Conservation (phyloP, 2,329 filamentous ascomycete species). For the Achaetomium macrosporum region DNA sequence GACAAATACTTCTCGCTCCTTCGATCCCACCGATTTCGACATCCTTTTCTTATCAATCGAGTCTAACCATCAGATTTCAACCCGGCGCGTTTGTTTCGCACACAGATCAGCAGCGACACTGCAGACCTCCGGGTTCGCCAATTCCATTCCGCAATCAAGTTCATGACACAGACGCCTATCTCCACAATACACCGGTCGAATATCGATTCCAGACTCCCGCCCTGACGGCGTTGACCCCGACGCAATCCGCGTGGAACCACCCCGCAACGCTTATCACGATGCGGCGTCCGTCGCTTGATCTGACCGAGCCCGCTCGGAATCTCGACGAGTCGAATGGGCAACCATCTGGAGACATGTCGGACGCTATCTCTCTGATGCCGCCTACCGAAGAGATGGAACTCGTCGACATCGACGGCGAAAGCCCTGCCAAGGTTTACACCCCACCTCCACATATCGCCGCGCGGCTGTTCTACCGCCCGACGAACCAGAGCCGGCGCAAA, state of each 20-base stretch:
- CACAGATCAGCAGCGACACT: not conserved
- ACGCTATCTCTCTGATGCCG: slow-evolving; percentile 19
- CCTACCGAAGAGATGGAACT: slow-evolving; percentile 25
- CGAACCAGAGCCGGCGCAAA: slow-evolving; percentile 59
- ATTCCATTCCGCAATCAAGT: not conserved
- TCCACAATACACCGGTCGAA: slow-evolving; percentile 5
- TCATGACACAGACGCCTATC: slow-evolving; percentile 8
- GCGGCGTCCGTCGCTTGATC: slow-evolving; percentile 28
- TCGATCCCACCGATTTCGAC: not conserved
- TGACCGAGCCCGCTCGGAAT: slow-evolving; percentile 29
- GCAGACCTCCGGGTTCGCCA: not conserved
- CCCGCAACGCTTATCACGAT: slow-evolving; percentile 21
- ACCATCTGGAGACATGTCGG: slow-evolving; percentile 20
- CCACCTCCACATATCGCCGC: slow-evolving; percentile 73
- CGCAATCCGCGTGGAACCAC: not conserved
- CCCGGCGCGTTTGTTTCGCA: slow-evolving; percentile 1
- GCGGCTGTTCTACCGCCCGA: slow-evolving; percentile 61
- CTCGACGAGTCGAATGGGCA: slow-evolving; percentile 28
- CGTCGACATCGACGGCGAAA: slow-evolving; percentile 28
- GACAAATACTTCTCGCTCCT: not conserved
- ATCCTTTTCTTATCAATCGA: not conserved
- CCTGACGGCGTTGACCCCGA: not conserved
- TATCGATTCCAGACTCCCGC: slow-evolving; percentile 9
- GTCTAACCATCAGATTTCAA: not conserved
- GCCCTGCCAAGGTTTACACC: slow-evolving; percentile 38